Percentiles rank a stretch among this genome's conserved stretches.
Conservation (phyloP, 148 eudicot genomes). For the Beta vulgaris region DNA sequence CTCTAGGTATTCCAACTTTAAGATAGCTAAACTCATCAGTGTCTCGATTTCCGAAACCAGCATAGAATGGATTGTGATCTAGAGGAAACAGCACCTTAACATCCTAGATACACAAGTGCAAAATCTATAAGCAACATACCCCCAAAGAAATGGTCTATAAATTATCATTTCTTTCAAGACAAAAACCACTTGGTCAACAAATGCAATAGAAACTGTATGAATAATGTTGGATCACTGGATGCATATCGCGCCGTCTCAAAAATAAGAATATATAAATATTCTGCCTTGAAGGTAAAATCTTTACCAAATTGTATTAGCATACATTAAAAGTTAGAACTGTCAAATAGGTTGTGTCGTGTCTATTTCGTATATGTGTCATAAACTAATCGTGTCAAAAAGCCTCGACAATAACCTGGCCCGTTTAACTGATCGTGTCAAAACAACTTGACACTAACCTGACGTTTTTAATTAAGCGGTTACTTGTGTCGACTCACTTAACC, state of each 20-base stretch:
- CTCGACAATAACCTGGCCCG: too few relatives aligned
- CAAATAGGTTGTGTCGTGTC: too few relatives aligned
- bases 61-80: conserved; percentile 80
- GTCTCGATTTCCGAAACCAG: conserved; percentile 98
- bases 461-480: too few relatives aligned
- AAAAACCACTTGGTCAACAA: background rate
- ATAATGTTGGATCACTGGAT: too few relatives aligned
- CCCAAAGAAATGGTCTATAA: background rate
- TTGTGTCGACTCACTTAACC: too few relatives aligned
- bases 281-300: background rate
- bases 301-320: background rate
- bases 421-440: too few relatives aligned
- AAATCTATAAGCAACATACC: conserved; percentile 1
- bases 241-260: background rate
- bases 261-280: too few relatives aligned
- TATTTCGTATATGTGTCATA: too few relatives aligned
- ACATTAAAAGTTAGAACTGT: too few relatives aligned
- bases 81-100: conserved; percentile 79
- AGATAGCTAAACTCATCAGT: conserved; percentile 94
- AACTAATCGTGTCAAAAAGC: too few relatives aligned
- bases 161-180: background rate
- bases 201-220: background rate
- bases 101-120: conserved; percentile 46
- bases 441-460: too few relatives aligned
- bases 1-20: conserved; percentile 81